Conservation (phyloP, 2,329 filamentous ascomycete genomes). For the Pezizomycotina sp. region DNA sequence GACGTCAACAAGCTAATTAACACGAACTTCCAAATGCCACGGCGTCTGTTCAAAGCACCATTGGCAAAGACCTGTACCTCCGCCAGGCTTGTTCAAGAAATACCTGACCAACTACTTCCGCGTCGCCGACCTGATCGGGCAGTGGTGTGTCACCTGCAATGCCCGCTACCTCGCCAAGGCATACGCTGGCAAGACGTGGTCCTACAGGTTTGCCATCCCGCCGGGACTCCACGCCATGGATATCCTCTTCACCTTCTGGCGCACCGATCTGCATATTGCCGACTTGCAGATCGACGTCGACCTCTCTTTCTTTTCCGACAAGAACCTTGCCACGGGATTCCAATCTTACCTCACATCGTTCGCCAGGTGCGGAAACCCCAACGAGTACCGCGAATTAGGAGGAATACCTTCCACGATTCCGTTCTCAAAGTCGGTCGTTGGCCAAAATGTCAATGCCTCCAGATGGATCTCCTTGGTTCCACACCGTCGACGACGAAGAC, state of each 20-base stretch:
- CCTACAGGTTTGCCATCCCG: conserved; percentile 31
- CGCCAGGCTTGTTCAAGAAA: conserved; percentile 19
- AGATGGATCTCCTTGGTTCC: conserved; percentile 21
- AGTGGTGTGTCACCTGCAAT: conserved; percentile 28
- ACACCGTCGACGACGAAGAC: too few relatives aligned
- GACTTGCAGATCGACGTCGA: conserved; percentile 27
- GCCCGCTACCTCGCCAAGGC: conserved; percentile 29
- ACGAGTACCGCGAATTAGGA: conserved; percentile 26
- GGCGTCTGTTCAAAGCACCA: neutral
- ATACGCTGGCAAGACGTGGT: conserved; percentile 29
- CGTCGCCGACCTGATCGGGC: conserved; percentile 19
- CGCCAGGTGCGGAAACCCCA: conserved; percentile 31
- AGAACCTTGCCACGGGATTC: conserved; percentile 27
- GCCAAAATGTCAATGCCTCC: conserved; percentile 13
- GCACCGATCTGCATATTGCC: conserved; percentile 26
- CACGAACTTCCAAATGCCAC: conserved; percentile 20
- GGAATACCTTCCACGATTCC: conserved; percentile 28
- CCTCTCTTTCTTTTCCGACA: conserved; percentile 26
- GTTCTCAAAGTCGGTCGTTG: conserved; percentile 26
- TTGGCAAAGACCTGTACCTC: conserved; percentile 19
- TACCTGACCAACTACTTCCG: conserved; percentile 20
- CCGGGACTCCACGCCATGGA: conserved; percentile 32
- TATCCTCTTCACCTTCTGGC: conserved; percentile 32
- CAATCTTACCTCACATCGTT: conserved; percentile 33
- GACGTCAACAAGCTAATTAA: conserved; percentile 19